Conservation (phyloP, 2,329 filamentous ascomycete genomes). For the Cladosporium sp. region DNA sequence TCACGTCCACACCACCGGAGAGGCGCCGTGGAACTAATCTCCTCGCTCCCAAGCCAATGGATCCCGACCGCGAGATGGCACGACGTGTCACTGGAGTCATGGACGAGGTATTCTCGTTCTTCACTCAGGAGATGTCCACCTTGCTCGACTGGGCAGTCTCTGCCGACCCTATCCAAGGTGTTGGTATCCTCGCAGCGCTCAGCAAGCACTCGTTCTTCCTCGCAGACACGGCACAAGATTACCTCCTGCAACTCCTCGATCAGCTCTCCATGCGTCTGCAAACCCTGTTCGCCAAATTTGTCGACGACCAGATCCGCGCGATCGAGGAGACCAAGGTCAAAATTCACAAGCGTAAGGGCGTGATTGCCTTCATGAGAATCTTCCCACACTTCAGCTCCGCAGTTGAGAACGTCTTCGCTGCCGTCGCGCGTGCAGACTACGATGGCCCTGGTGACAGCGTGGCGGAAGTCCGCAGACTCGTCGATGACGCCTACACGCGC, state of each 20-base stretch:
- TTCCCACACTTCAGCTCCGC: constrained; percentile 84
- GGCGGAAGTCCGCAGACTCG: constrained; percentile 67
- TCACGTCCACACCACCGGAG: constrained; percentile 65
- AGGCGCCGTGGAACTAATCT: constrained; percentile 72
- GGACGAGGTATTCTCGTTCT: constrained; percentile 83
- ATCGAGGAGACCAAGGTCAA: constrained; percentile 99
- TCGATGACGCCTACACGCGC: constrained; percentile 84
- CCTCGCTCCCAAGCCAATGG: constrained; percentile 73
- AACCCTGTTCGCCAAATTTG: constrained; percentile 78
- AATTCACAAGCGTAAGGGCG: constrained; percentile 96
- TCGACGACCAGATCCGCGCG: constrained; percentile 91
- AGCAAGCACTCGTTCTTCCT: constrained; percentile 78
- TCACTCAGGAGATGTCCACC: constrained; percentile 73
- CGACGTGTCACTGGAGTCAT: constrained; percentile 81
- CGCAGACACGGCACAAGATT: constrained; percentile 91
- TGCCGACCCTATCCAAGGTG: constrained; percentile 84
- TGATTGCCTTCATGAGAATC: constrained; percentile 91
- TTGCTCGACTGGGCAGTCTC: constrained; percentile 82
- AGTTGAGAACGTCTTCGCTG: constrained; percentile 77
- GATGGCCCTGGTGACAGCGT: constrained; percentile 53
- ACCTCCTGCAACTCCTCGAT: constrained; percentile 72
- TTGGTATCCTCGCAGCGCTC: constrained; percentile 78
- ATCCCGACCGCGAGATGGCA: constrained; percentile 85
- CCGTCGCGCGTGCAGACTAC: constrained; percentile 42
- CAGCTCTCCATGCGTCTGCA: constrained; percentile 75